These are phyloP conservation scores for Silybum marianum DNA, from an alignment of 129 eudicot genomes.

Conservation along the genomic window DNA sequence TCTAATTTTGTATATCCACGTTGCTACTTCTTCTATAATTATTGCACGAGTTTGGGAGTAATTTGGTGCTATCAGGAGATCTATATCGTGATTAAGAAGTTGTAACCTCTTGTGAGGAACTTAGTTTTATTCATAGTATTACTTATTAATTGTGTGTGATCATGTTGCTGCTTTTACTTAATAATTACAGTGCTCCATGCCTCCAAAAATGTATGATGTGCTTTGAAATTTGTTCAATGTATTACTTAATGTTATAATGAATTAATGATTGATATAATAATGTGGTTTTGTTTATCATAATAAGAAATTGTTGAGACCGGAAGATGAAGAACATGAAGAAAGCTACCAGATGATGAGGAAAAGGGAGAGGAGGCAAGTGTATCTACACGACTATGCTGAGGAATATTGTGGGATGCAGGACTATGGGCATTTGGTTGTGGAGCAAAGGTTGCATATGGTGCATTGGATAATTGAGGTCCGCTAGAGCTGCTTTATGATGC, in stretches of 20 bases:
- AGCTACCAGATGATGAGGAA: slow-evolving; percentile 65
- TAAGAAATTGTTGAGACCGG: slow-evolving; percentile 57
- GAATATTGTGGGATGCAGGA: slow-evolving; percentile 66
- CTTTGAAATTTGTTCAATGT: slow-evolving; percentile 3
- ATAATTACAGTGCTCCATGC: not conserved
- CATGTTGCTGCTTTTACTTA: slow-evolving; percentile 9
- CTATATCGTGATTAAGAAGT: not conserved
- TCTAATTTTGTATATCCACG: not conserved
- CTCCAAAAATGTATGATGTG: slow-evolving; percentile 15
- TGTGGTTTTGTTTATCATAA: slow-evolving; percentile 8
- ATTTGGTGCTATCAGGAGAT: not conserved
- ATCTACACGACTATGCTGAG: slow-evolving; percentile 66
- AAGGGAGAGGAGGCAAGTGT: slow-evolving; percentile 88
- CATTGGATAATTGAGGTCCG: slow-evolving; percentile 93
- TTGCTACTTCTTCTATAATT: not conserved
- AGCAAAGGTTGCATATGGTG: slow-evolving; percentile 78
- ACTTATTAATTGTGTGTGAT: not conserved
- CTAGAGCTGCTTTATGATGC: slow-evolving; percentile 8
- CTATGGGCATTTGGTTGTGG: slow-evolving; percentile 64
- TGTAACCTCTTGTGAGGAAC: not conserved
- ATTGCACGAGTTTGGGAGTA: not conserved
- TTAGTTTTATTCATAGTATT: not conserved
- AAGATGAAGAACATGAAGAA: slow-evolving; percentile 72
- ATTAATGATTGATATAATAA: not conserved
- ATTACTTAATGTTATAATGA: not conserved